phyloP scores from a whole-genome alignment of 2,329 filamentous ascomycete genomes.

The Exophiala dermatitidis region DNA sequence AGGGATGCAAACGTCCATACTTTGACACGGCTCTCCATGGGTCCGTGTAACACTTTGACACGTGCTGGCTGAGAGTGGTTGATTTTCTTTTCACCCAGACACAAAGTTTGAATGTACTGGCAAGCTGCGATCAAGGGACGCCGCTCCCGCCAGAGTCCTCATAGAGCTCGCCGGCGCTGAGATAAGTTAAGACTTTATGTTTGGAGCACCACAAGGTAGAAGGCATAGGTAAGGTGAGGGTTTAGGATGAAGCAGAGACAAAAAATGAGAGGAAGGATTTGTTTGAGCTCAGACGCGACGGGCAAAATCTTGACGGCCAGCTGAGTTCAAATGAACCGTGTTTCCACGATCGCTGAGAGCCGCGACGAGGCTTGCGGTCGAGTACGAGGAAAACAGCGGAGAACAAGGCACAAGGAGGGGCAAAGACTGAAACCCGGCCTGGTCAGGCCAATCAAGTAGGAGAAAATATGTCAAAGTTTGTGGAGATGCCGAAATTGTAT shows the following conservation, averaged over 20 bases:
- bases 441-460: constrained; percentile 12
- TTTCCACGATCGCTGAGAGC: background rate
- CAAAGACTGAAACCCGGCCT: background rate
- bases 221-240: background rate
- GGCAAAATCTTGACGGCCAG: constrained; percentile 5
- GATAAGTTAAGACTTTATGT: background rate
- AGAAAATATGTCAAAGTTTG: constrained; percentile 13
- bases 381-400: background rate
- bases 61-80: background rate
- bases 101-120: background rate
- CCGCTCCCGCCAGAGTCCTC: constrained; percentile 1
- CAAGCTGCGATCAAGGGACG: background rate
- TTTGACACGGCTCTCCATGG: constrained; percentile 17
- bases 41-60: constrained; percentile 7
- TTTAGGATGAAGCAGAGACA: background rate
- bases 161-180: constrained; percentile 7
- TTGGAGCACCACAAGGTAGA: constrained; percentile 4
- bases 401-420: background rate
- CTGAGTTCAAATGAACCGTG: constrained; percentile 14
- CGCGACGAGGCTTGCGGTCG: background rate
- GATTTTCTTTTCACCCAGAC: background rate
- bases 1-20: constrained; percentile 22
- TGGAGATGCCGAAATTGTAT: constrained; percentile 23
- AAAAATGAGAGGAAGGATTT: constrained; percentile 7
- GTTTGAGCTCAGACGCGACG: constrained; percentile 13